These are phyloP conservation scores for Rhypophila decipiens DNA, from an alignment of 495 filamentous ascomycete species.

Conservation along the genomic window DNA sequence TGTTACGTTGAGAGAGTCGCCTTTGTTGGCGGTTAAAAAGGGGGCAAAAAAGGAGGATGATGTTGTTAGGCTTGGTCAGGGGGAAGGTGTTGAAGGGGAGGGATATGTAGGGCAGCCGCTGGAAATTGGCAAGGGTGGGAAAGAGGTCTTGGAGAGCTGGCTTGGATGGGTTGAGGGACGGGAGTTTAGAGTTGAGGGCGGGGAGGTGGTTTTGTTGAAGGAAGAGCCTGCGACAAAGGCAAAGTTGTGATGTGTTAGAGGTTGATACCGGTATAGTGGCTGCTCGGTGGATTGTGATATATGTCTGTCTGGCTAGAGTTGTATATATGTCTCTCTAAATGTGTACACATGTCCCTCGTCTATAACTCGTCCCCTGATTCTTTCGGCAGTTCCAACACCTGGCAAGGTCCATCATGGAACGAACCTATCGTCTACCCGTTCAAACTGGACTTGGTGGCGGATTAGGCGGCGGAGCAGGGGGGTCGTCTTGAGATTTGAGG, in stretches of 20 bases:
- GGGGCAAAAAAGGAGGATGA: not conserved
- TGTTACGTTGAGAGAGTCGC: constrained; percentile 62
- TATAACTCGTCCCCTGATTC: no score
- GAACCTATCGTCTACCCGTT: no score
- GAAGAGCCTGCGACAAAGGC: constrained; percentile 38
- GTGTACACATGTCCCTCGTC: no score
- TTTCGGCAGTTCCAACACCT: no score
- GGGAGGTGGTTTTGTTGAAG: constrained; percentile 36
- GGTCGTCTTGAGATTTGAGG: no score
- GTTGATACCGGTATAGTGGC: no score
- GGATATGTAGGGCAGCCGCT: constrained; percentile 60
- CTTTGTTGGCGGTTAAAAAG: constrained; percentile 48
- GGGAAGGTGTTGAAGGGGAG: constrained; percentile 43
- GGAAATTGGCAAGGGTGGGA: constrained; percentile 61
- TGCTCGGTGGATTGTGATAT: no score
- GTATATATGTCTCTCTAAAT: no score
- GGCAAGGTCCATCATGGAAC: no score
- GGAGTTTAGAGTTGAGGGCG: constrained; percentile 56
- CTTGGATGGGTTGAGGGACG: constrained; percentile 66
- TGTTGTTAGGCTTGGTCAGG: constrained; percentile 38
- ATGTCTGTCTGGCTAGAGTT: no score
- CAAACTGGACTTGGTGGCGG: no score
- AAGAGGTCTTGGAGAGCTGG: constrained; percentile 66
- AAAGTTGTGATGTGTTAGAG: constrained; percentile 51
- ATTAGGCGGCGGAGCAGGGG: no score